A percentile compares a stretch with the other conserved stretches of the same genome.
These are phyloP conservation scores for Prunus mume DNA, from an alignment of 306 rosid genomes.

Conservation along the genomic window DNA sequence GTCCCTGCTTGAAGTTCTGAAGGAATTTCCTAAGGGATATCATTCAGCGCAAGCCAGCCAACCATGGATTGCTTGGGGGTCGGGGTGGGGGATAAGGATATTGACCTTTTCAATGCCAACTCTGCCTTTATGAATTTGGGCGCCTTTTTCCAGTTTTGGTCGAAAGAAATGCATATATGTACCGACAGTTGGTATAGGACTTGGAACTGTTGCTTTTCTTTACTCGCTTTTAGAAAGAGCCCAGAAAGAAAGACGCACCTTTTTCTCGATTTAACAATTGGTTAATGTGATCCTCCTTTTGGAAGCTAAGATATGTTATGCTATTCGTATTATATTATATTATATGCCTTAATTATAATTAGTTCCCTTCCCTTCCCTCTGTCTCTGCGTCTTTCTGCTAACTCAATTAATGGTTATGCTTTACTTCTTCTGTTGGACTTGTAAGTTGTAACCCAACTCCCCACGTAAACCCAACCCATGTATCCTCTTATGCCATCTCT, in stretches of 20 bases:
- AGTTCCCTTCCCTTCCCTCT: no score
- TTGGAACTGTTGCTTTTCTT: neutral
- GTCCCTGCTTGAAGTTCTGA: neutral
- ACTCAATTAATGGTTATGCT: neutral
- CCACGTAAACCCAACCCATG: neutral
- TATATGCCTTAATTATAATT: no score
- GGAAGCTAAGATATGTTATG: no score
- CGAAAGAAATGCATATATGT: neutral
- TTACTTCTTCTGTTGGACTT: neutral
- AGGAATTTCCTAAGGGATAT: neutral
- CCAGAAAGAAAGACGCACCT: no score
- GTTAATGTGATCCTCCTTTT: no score
- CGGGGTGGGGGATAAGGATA: neutral
- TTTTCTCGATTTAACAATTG: no score
- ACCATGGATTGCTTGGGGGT: neutral
- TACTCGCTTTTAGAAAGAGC: neutral
- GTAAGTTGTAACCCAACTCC: neutral
- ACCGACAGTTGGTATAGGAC: no score
- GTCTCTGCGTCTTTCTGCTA: no score
- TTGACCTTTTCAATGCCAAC: conserved; percentile 1
- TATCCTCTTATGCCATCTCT: neutral
- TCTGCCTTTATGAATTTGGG: neutral
- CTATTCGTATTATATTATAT: no score
- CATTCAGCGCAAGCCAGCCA: neutral
- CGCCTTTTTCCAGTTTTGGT: neutral